phyloP scores from a whole-genome alignment of 768 basidiomycete species.

The Pholiota conissans region DNA sequence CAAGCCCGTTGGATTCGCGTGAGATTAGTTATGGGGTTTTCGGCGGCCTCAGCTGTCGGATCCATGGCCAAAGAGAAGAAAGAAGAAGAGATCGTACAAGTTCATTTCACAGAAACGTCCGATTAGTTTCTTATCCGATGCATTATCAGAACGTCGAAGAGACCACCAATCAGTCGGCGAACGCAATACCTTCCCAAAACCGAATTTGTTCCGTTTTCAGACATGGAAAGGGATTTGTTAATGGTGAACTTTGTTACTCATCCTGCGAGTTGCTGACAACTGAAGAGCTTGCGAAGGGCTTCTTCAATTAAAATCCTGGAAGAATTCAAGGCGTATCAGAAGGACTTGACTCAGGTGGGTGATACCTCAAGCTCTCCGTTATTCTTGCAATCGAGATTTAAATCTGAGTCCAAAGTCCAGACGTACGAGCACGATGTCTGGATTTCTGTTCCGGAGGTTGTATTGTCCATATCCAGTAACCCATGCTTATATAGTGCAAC shows the following conservation, averaged over 20 bases:
- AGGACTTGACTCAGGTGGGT: not conserved
- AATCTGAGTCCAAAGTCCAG: not conserved
- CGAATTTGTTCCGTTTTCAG: not conserved
- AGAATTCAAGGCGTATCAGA: not conserved
- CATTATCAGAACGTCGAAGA: not conserved
- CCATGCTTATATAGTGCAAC: not conserved
- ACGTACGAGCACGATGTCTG: not conserved
- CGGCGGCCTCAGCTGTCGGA: no score
- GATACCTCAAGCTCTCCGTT: not conserved
- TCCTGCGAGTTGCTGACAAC: not conserved
- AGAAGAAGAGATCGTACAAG: no score
- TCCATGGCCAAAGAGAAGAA: not conserved
- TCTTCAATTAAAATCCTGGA: not conserved
- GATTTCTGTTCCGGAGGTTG: not conserved
- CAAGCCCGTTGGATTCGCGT: constrained; percentile 13
- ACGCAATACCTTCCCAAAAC: not conserved
- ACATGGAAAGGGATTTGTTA: not conserved
- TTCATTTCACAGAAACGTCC: not conserved
- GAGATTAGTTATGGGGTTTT: constrained; percentile 6
- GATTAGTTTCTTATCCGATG: not conserved
- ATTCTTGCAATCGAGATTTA: not conserved
- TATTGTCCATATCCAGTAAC: not conserved
- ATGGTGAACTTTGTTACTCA: not conserved
- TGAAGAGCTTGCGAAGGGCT: no score
- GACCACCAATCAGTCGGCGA: not conserved